Conservation (phyloP, 805 yeast species). For the Starmerella etchellsii region DNA sequence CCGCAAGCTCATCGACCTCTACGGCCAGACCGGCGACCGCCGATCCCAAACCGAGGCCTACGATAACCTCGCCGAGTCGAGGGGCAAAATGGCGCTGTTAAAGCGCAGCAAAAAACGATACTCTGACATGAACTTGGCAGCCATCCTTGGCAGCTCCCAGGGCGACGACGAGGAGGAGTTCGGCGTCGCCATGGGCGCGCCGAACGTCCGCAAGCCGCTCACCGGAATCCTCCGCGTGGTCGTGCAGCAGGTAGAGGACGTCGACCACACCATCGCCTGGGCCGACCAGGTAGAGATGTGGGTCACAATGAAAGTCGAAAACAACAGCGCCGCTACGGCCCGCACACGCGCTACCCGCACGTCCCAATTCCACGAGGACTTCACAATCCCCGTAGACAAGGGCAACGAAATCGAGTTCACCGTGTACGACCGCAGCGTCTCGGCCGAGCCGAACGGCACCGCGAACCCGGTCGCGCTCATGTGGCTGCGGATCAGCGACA, state of each 20-base stretch:
- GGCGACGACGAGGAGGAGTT: conserved; percentile 12
- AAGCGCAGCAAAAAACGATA: conserved; percentile 75
- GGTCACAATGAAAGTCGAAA: conserved; percentile 29
- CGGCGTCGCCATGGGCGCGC: conserved; percentile 41
- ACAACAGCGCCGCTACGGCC: conserved; percentile 33
- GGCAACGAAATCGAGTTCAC: conserved; percentile 87
- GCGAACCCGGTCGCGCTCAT: conserved; percentile 69
- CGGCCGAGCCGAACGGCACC: conserved; percentile 26
- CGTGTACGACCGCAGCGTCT: conserved; percentile 63
- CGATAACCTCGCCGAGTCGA: conserved; percentile 72
- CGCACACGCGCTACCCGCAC: conserved; percentile 59
- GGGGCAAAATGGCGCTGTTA: conserved; percentile 70
- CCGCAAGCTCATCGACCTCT: conserved; percentile 73
- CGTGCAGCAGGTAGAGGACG: conserved; percentile 70
- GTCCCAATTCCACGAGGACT: conserved; percentile 64
- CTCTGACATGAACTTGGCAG: conserved; percentile 64
- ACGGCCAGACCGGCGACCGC: conserved; percentile 83
- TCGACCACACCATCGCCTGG: conserved; percentile 74
- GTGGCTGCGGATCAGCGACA: conserved; percentile 83
- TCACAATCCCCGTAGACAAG: conserved; percentile 67
- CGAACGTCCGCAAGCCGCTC: conserved; percentile 65
- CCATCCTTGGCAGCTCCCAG: conserved; percentile 20
- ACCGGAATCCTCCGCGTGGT: conserved; percentile 66
- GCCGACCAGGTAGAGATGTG: conserved; percentile 80
- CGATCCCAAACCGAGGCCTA: conserved; percentile 77